Evolutionary conservation across 1,284 basidiomycete species (phyloP).

Genomic region (Pseudozyma flocculosa): DNA sequence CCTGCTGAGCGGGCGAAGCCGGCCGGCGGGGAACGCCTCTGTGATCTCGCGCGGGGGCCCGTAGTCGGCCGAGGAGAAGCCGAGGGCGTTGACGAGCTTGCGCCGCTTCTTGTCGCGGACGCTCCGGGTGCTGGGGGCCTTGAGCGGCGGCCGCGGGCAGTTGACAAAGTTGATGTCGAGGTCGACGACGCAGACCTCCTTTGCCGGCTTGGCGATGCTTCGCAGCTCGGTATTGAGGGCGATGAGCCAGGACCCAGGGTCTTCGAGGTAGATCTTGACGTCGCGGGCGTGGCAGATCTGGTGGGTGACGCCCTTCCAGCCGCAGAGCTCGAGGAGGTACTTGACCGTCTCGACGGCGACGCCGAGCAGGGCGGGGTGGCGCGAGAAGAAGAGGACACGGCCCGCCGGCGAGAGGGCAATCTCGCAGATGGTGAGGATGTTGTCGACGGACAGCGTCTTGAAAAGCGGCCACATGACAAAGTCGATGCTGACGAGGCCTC

Average conservation of each 20-base stretch:
- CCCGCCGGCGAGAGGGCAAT: slow-evolving; percentile 91
- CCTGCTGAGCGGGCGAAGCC: slow-evolving; percentile 62
- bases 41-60: slow-evolving; percentile 71
- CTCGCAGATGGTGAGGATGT: slow-evolving; percentile 90
- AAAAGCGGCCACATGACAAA: slow-evolving; percentile 97
- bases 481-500: slow-evolving; percentile 59
- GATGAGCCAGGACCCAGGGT: slow-evolving; percentile 82
- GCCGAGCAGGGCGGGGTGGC: slow-evolving; percentile 87
- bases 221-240: slow-evolving; percentile 83
- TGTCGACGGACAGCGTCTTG: slow-evolving; percentile 88
- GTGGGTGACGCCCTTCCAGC: slow-evolving; percentile 78
- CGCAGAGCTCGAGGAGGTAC: slow-evolving; percentile 87
- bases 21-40: slow-evolving; percentile 86
- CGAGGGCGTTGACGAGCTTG: slow-evolving; percentile 62
- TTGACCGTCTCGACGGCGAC: slow-evolving; percentile 83
- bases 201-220: slow-evolving; percentile 71
- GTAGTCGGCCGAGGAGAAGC: slow-evolving; percentile 40
- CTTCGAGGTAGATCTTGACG: slow-evolving; percentile 74
- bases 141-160: slow-evolving; percentile 75
- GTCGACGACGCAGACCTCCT: slow-evolving; percentile 82
- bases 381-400: slow-evolving; percentile 82
- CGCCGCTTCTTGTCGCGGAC: slow-evolving; percentile 81
- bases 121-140: slow-evolving; percentile 76
- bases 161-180: slow-evolving; percentile 87
- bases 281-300: slow-evolving; percentile 72